Evolutionary conservation across 2,329 filamentous ascomycete genomes (phyloP), one percentile per base, ranked within the genome.

Genomic region (Aureobasidium sp.): DNA sequence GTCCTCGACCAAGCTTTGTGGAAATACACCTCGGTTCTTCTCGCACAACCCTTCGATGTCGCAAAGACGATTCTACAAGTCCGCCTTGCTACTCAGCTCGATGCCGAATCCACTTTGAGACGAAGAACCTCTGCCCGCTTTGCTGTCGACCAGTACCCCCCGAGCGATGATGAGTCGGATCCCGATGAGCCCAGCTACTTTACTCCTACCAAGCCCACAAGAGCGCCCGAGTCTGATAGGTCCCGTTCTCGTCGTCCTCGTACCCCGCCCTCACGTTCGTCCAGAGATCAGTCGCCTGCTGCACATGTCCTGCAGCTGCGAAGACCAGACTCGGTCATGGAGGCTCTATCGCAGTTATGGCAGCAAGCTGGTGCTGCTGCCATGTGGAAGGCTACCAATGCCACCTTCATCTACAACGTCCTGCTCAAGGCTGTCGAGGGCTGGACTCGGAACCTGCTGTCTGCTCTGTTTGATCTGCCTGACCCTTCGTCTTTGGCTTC

Each of bases 11-110:
- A 92, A 73, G 84, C 94, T 66, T 73, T 96, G 74, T 95, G 92
- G 86, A 93, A 94, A 72, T 99, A 99, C 77, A 88, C 87, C 15
- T 91, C 88, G 62, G 87, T 96, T 29, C 75, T 97, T 70, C 86
- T 96, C 72, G 89, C 91, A 59, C 94, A 99, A 76, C 94, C 94
- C 15, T 97, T 99, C 74, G 94, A 97, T 79, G 92, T 97, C 62
- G 91, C 93, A 70, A 97, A 97, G 81, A 94, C 88, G 15, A 84
- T 97, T 61, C 77, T 99, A 68, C 94, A 99, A 76, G 85, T 91
- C 57, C 85, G 84, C 65, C 76, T 83, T 58, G 78, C 78, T 41
- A 72, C 74, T 10, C 74, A 57, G n/a, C 37, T 50, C 37, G 54
- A 63, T 29, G 54, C 48, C 30, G 53, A 63, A n/a, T 49, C 34